phyloP scores from a whole-genome alignment of 371 early-diverging fungal species.

The Mortierella sp. region DNA sequence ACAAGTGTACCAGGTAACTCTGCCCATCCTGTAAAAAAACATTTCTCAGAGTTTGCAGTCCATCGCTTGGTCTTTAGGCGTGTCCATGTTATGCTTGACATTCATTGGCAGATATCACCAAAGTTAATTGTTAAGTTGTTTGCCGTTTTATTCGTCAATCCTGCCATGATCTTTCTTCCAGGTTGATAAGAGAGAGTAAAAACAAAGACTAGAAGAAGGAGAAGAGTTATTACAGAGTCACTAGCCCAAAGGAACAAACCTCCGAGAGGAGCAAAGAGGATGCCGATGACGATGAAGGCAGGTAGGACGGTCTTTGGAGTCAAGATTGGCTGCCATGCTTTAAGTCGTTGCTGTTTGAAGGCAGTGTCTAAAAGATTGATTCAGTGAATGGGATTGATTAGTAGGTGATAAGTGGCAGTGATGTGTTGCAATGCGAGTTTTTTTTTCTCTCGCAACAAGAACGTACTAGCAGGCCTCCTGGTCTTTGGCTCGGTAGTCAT shows the following conservation, averaged over 20 bases:
- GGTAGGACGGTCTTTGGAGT: conserved; percentile 96
- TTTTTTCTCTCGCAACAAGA: too few relatives aligned
- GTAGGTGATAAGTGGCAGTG: too few relatives aligned
- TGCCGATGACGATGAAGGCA: conserved; percentile 90
- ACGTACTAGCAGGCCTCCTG: conserved; percentile 1
- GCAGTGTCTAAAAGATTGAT: conserved; percentile 79
- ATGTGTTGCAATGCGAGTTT: too few relatives aligned
- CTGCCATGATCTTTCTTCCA: neutral
- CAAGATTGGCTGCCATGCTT: conserved; percentile 97
- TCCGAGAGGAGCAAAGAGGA: conserved; percentile 95
- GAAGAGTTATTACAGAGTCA: conserved; percentile 64
- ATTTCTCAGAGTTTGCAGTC: too few relatives aligned
- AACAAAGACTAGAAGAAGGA: too few relatives aligned
- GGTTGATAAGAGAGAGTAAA: neutral
- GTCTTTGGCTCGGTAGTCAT: conserved; percentile 7
- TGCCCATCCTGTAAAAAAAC: neutral
- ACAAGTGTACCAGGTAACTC: neutral
- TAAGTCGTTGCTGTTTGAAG: conserved; percentile 97
- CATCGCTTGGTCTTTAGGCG: too few relatives aligned
- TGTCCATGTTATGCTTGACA: neutral
- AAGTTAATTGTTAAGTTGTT: neutral
- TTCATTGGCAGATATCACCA: neutral
- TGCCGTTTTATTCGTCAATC: neutral
- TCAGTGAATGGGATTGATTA: neutral
- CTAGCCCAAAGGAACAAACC: conserved; percentile 81